A percentile compares a stretch with the other conserved stretches of the same genome.
Evolutionary conservation across 305 asterid genomes (phyloP).

Genomic region (Fraxinus dipetala): DNA sequence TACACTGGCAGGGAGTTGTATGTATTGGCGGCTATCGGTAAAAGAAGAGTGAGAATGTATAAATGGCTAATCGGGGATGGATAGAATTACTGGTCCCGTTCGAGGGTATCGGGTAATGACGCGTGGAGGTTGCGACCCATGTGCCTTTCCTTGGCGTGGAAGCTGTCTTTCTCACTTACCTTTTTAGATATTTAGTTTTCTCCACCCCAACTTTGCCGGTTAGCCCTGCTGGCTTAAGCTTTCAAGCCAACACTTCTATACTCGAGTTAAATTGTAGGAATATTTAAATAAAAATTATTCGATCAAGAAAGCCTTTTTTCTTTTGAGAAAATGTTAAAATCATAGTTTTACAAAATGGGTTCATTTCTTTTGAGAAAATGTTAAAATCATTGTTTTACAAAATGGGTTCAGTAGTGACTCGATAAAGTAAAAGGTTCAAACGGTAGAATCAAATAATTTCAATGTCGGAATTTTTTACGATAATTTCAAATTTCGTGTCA

Average conservation of each 20-base stretch:
- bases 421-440: background rate
- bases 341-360: background rate
- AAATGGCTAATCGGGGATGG: background rate
- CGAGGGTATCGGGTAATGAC: constrained; percentile 23
- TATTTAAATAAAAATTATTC: background rate
- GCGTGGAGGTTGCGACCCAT: constrained; percentile 25
- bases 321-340: background rate
- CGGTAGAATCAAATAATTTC: background rate
- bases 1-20: background rate
- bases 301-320: background rate
- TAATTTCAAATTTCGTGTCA: background rate
- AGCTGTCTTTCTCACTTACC: constrained; percentile 6
- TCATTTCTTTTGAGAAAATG: background rate
- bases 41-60: background rate
- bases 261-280: background rate
- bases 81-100: constrained; percentile 11
- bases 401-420: background rate
- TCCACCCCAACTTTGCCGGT: background rate
- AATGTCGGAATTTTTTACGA: background rate
- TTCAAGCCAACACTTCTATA: background rate
- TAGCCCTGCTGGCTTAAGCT: background rate
- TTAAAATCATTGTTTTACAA: background rate
- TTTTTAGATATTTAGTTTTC: background rate
- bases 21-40: constrained; percentile 18
- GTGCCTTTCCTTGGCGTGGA: constrained; percentile 30